Conservation (phyloP, 1,284 basidiomycete species). For the Melampsora allii-populina region DNA sequence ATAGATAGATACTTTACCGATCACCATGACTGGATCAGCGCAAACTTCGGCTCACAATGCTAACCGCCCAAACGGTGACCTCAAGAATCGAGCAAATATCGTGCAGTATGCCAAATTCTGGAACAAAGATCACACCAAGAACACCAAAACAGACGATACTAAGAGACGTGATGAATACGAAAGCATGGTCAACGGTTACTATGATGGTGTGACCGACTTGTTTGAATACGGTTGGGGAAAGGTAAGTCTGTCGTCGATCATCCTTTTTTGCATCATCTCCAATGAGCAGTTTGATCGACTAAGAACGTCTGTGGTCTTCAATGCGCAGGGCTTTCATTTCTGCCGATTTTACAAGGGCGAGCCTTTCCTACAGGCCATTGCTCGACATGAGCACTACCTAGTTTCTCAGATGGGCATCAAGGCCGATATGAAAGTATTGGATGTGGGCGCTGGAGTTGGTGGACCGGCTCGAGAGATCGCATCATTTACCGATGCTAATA, state of each 20-base stretch:
- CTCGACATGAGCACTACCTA: constrained; percentile 98
- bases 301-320: not conserved
- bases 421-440: constrained; percentile 91
- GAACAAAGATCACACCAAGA: constrained; percentile 77
- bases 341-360: constrained; percentile 84
- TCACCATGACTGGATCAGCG: not conserved
- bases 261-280: not conserved
- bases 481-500: constrained; percentile 79
- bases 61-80: constrained; percentile 58
- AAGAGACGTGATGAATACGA: constrained; percentile 80
- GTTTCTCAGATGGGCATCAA: constrained; percentile 74
- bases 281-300: constrained; percentile 57
- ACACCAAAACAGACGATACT: constrained; percentile 66
- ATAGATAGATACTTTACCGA: too few relatives aligned
- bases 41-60: constrained; percentile 3
- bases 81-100: constrained; percentile 76
- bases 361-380: constrained; percentile 72
- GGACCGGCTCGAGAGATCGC: constrained; percentile 96
- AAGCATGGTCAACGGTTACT: constrained; percentile 85
- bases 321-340: constrained; percentile 89
- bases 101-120: constrained; percentile 91
- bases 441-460: constrained; percentile 97
- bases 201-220: constrained; percentile 71
- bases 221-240: constrained; percentile 76
- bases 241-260: constrained; percentile 12